These are phyloP conservation scores for Colletotrichum agaves DNA, from an alignment of 2,329 filamentous ascomycete species.

Conservation along the genomic window DNA sequence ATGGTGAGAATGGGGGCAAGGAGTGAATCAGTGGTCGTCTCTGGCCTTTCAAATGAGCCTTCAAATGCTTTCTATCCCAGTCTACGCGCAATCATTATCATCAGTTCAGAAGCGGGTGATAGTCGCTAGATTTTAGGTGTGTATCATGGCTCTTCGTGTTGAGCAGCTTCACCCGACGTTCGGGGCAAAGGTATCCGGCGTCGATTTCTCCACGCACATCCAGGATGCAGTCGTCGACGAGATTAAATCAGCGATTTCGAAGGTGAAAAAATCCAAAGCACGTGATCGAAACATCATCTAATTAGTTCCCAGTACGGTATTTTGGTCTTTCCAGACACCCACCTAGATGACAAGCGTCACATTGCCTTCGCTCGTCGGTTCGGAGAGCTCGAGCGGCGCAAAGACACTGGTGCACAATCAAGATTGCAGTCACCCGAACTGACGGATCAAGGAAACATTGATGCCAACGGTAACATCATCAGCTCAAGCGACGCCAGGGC, in stretches of 20 bases:
- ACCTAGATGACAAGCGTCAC: conserved; percentile 61
- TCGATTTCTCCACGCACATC: conserved; percentile 28
- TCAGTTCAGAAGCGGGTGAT: too few species aligned
- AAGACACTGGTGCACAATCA: conserved; percentile 19
- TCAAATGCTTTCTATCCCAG: too few species aligned
- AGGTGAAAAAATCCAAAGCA: conserved; percentile 3
- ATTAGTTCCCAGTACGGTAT: conserved; percentile 59
- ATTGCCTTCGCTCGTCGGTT: conserved; percentile 61
- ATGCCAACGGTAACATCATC: conserved; percentile 49
- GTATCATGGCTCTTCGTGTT: conserved; percentile 41
- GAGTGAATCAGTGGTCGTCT: not conserved
- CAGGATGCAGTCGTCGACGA: not conserved
- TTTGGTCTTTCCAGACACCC: conserved; percentile 60
- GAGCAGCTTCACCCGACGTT: conserved; percentile 45
- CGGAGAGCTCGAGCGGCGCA: conserved; percentile 55
- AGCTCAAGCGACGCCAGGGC: conserved; percentile 50
- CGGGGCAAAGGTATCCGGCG: conserved; percentile 38
- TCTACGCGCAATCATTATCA: too few species aligned
- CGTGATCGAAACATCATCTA: not conserved
- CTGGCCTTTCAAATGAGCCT: too few species aligned
- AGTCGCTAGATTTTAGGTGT: too few species aligned
- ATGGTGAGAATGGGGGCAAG: not conserved
- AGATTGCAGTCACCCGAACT: conserved; percentile 50
- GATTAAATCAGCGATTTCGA: conserved; percentile 22
- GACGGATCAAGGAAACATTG: conserved; percentile 67